A percentile compares a stretch with the other conserved stretches of the same genome.
Conservation (phyloP, 257 asterid species). For the Solanum verrucosum region DNA sequence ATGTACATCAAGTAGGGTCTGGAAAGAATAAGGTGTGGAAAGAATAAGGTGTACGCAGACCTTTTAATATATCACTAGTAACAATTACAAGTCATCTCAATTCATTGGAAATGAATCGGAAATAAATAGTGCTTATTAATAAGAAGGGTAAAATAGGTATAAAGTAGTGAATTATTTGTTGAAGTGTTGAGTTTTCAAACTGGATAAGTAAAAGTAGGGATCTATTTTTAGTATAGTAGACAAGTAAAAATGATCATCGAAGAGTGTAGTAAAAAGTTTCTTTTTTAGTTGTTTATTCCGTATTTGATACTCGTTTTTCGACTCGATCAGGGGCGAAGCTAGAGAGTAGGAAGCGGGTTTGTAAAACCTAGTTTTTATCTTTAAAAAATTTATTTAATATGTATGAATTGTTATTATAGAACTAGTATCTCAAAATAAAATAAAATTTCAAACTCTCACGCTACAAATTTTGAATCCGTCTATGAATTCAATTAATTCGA, state of each 20-base stretch:
- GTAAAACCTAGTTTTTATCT: not conserved
- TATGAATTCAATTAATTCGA: not conserved
- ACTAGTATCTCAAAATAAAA: not conserved
- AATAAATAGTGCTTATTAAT: not conserved
- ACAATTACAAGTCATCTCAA: not conserved
- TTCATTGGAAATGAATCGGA: not conserved
- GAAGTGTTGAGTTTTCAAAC: not conserved
- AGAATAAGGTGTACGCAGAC: rapidly evolving
- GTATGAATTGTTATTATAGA: not conserved
- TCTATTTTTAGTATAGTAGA: not conserved
- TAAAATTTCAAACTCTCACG: rapidly evolving
- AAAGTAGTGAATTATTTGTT: not conserved
- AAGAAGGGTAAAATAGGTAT: not conserved
- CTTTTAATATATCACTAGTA: too few species aligned
- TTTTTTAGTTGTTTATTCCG: rapidly evolving
- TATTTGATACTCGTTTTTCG: not conserved
- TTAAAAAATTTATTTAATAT: too few species aligned
- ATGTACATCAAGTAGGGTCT: rapidly evolving
- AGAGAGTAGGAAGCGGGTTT: too few species aligned
- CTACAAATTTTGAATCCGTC: not conserved
- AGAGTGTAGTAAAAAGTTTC: not conserved
- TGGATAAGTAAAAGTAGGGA: not conserved
- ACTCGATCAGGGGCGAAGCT: not conserved
- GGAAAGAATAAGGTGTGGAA: rapidly evolving
- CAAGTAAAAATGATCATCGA: not conserved